These are phyloP conservation scores for Hamamelis virginiana DNA, from an alignment of 164 flowering plant genomes.

Conservation along the genomic window DNA sequence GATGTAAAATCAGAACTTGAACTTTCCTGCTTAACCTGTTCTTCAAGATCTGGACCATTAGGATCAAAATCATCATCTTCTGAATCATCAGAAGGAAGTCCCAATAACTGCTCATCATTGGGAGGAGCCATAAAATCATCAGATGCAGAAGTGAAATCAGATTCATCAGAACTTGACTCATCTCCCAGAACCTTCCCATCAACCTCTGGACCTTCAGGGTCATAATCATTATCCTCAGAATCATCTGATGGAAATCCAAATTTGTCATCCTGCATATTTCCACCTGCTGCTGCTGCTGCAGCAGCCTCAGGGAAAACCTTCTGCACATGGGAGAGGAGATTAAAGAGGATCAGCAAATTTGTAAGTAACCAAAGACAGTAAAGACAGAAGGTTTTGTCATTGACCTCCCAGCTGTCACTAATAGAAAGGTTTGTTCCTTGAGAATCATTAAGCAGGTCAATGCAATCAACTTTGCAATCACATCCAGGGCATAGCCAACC, in stretches of 20 bases:
- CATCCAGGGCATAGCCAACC: conserved; percentile 98
- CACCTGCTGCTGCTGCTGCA: conserved; percentile 41
- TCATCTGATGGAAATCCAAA: conserved; percentile 79
- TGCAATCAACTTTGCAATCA: conserved; percentile 89
- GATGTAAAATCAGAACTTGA: conserved; percentile 83
- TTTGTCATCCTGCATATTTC: conserved; percentile 39
- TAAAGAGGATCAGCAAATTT: background rate
- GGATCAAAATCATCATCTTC: conserved; percentile 85
- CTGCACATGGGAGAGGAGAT: conserved; percentile 40
- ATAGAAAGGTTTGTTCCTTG: conserved; percentile 60
- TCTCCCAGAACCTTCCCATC: conserved; percentile 38
- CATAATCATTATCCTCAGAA: conserved; percentile 83
- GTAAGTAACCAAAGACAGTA: background rate
- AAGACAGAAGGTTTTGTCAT: background rate
- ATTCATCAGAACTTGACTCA: conserved; percentile 65
- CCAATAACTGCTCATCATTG: conserved; percentile 5
- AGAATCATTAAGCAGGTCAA: conserved; percentile 68
- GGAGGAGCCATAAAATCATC: conserved; percentile 36
- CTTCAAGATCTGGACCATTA: conserved; percentile 41
- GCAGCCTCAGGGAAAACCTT: conserved; percentile 88
- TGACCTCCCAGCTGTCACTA: conserved; percentile 87
- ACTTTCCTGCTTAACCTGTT: conserved; percentile 42
- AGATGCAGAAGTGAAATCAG: conserved; percentile 57
- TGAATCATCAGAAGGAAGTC: conserved; percentile 79
- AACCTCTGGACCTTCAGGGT: conserved; percentile 56